phyloP scores from a whole-genome alignment of 2,329 filamentous ascomycete species.

The Ophiostoma ips region DNA sequence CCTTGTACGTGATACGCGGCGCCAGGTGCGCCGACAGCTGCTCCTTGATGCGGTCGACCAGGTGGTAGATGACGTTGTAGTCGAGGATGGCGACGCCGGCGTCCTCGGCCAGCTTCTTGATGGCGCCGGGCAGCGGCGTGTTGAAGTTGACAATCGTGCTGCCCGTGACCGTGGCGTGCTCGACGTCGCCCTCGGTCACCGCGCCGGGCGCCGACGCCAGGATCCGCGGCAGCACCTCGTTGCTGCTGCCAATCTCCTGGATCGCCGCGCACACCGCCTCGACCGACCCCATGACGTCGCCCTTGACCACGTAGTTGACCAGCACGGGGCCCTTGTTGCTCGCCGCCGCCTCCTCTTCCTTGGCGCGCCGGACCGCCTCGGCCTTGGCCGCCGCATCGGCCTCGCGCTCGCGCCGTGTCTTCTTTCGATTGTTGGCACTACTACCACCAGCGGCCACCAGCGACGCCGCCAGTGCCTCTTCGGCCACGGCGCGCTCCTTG shows the following conservation, averaged over 20 bases:
- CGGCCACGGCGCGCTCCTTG: neutral
- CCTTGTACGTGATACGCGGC: slow-evolving; percentile 50
- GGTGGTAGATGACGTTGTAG: slow-evolving; percentile 73
- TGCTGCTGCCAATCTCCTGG: slow-evolving; percentile 64
- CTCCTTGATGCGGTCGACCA: slow-evolving; percentile 57
- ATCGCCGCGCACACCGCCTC: slow-evolving; percentile 77
- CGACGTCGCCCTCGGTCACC: slow-evolving; percentile 74
- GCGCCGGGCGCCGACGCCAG: slow-evolving; percentile 66
- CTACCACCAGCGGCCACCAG: neutral
- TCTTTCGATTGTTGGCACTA: neutral
- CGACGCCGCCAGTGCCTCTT: neutral
- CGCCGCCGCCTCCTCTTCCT: slow-evolving; percentile 20
- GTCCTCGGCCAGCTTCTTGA: slow-evolving; percentile 54
- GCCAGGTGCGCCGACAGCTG: slow-evolving; percentile 57
- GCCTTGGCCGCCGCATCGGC: slow-evolving; percentile 22
- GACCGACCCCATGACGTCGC: slow-evolving; percentile 83
- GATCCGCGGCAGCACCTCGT: slow-evolving; percentile 66
- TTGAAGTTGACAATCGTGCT: slow-evolving; percentile 83
- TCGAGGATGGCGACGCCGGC: slow-evolving; percentile 66
- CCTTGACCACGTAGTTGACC: slow-evolving; percentile 78
- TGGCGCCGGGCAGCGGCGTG: slow-evolving; percentile 49
- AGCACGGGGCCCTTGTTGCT: slow-evolving; percentile 27
- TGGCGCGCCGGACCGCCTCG: slow-evolving; percentile 19
- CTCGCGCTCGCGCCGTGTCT: neutral
- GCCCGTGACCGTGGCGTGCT: slow-evolving; percentile 65